Evolutionary conservation across 148 eudicot genomes (phyloP).

Genomic region (Heliosperma pusillum): DNA sequence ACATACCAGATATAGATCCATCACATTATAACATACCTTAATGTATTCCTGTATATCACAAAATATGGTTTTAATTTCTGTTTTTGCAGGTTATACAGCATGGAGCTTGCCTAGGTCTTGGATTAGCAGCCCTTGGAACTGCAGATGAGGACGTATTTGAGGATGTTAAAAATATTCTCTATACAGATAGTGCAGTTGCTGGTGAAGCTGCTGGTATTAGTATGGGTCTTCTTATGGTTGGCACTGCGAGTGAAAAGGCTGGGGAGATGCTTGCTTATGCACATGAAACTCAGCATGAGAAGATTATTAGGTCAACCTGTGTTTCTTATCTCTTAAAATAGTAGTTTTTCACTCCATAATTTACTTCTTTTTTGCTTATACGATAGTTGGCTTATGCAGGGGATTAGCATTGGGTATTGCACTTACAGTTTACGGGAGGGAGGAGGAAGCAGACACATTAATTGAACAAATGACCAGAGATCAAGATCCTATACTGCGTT

Average conservation of each 20-base stretch:
- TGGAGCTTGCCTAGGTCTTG: constrained; percentile 94
- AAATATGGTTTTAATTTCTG: background rate
- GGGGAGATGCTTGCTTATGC: constrained; percentile 95
- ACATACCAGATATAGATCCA: background rate
- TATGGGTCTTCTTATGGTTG: constrained; percentile 96
- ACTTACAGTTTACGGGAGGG: constrained; percentile 95
- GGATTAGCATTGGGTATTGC: constrained; percentile 95
- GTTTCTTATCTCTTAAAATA: background rate
- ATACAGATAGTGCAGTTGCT: constrained; percentile 95
- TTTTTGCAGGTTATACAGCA: constrained; percentile 91
- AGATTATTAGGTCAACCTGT: constrained; percentile 75
- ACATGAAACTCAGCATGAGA: constrained; percentile 98
- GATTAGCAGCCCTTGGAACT: constrained; percentile 93
- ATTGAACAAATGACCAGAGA: constrained; percentile 98
- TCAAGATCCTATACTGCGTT: constrained; percentile 93
- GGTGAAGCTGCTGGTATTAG: constrained; percentile 98
- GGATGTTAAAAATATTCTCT: constrained; percentile 82
- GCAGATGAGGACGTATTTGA: constrained; percentile 92
- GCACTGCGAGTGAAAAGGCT: constrained; percentile 96
- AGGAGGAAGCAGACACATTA: constrained; percentile 93
- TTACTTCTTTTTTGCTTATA: background rate
- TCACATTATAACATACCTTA: background rate
- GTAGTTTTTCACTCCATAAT: background rate
- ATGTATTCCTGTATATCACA: background rate
- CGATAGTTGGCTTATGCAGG: constrained; percentile 36